Evolutionary conservation across 2,329 filamentous ascomycete genomes (phyloP).

Genomic region (Xylaria sp.): DNA sequence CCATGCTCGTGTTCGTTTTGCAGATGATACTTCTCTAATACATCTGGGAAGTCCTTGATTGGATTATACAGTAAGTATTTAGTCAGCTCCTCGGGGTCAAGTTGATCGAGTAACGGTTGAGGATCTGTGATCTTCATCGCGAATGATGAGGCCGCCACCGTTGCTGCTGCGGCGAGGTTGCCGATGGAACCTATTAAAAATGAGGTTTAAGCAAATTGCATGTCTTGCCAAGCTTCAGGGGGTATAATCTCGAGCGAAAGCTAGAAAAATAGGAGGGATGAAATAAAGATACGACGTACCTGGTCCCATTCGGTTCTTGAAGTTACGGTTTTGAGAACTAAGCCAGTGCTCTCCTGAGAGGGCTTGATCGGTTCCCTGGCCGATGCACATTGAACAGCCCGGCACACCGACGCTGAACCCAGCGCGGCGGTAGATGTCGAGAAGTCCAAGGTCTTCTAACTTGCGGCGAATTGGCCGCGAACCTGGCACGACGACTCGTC

Average conservation of each 20-base stretch:
- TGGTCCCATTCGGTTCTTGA: constrained; percentile 57
- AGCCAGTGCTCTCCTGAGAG: constrained; percentile 56
- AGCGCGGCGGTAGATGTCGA: constrained; percentile 53
- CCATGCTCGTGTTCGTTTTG: constrained; percentile 18
- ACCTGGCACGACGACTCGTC: constrained; percentile 55
- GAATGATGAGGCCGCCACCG: constrained; percentile 59
- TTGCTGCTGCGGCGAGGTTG: constrained; percentile 56
- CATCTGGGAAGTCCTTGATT: constrained; percentile 10
- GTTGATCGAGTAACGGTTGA: constrained; percentile 41
- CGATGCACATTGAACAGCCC: constrained; percentile 58
- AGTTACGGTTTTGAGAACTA: constrained; percentile 59
- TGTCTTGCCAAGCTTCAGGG: neutral
- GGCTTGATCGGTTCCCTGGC: constrained; percentile 55
- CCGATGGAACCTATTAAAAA: constrained; percentile 53
- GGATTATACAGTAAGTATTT: constrained; percentile 35
- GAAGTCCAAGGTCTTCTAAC: constrained; percentile 50
- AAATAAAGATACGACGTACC: constrained; percentile 41
- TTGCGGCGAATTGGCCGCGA: constrained; percentile 53
- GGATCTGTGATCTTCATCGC: constrained; percentile 53
- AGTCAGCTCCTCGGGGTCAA: constrained; percentile 39
- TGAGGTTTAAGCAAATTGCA: neutral
- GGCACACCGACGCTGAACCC: constrained; percentile 56
- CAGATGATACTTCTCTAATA: constrained; percentile 17
- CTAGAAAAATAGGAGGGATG: neutral
- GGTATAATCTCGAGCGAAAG: neutral